Conservation (phyloP, 108 stramenopile species). For the Hondaea fermentalgiana region DNA sequence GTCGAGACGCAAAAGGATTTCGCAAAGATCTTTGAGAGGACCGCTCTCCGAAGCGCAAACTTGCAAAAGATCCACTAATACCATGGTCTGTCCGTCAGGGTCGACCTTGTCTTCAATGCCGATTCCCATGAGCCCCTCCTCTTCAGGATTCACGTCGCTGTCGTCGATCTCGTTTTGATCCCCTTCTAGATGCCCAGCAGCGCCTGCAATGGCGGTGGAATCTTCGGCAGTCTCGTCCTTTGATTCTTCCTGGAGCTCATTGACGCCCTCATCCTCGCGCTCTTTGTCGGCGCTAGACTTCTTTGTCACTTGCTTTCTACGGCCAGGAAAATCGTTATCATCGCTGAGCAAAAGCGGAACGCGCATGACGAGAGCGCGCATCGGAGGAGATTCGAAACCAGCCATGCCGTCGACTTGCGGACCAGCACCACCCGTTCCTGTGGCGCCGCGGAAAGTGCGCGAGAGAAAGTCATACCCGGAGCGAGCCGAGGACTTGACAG, state of each 20-base stretch:
- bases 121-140: not conserved
- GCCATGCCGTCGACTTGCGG: not conserved
- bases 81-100: not conserved
- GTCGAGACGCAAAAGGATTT: not conserved
- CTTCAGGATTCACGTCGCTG: not conserved
- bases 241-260: not conserved
- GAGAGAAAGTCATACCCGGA: not conserved
- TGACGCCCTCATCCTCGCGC: not conserved
- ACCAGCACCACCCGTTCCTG: not conserved
- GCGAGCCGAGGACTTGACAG: not conserved
- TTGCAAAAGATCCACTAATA: not conserved
- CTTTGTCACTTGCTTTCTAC: not conserved
- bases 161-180: conserved; percentile 35
- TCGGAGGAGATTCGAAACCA: not conserved
- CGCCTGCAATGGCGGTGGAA: too few relatives aligned
- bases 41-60: not conserved
- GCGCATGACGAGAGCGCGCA: not conserved
- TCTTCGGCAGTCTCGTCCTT: too few relatives aligned
- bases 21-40: not conserved
- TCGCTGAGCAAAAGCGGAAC: not conserved
- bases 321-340: not conserved
- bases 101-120: not conserved
- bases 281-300: not conserved
- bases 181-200: conserved; percentile 26
- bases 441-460: not conserved